Evolutionary conservation across 768 basidiomycete species (phyloP), one percentile per base, ranked within the genome.

Genomic region (Mycena latifolia): DNA sequence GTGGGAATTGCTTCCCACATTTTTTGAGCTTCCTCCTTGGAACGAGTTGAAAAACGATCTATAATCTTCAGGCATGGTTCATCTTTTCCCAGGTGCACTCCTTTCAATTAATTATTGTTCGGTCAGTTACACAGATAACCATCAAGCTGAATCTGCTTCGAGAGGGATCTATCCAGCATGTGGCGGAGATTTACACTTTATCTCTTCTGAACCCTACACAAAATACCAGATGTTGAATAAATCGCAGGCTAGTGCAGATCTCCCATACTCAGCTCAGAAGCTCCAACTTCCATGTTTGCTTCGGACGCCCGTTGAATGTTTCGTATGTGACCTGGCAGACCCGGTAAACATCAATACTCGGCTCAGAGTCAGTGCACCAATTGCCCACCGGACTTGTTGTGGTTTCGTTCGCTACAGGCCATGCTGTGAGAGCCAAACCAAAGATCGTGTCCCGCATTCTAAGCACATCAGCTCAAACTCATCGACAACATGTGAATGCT

Each of bases 1-100:
- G 61, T 70, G 69, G 69, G 53, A 64, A 6, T 17, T 59, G 20
- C 66, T 70, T 11, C 69, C 69, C 12, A 25, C 50, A 2, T 63
- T 63, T 33, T 70, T 70, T 35, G 61, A 53, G 12, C 58, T 70
- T 33, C 69, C 69, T 25, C 41, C 54, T 1, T 70, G 69, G 69
- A 31, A 39, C 45, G 65, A 65, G 22, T 39, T 70, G 62, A 57
- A 48, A 27, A 29, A 69, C 33, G 63, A 65, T 54, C 31, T 46
- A n/a, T 65, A 24, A 22, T 52, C 51, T 31, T 35, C 11, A 28
- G 33, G 33, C 7, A 48, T 45, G 6, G 24, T 18, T 27, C 11
- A 10, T 48, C 14, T 12, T 27, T 27, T n/a, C 12, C 27, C 25
- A 27, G 3, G 47, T 27, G 27, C 20, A 22, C n/a, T 12, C 33